Evolutionary conservation across 345 rosid species (phyloP).

Genomic region (Populus alba): DNA sequence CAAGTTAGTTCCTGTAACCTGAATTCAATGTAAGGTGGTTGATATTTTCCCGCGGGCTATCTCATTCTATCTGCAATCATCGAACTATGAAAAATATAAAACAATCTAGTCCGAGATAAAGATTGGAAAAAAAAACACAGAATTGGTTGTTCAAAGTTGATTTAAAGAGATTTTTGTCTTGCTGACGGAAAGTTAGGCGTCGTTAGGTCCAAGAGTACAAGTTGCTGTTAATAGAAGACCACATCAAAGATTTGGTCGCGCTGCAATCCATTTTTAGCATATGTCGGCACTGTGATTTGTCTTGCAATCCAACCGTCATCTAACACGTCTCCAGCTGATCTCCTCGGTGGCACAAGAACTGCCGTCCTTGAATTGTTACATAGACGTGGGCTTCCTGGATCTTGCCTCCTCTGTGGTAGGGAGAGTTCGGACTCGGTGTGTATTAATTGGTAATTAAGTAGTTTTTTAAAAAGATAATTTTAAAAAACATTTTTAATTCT

Average conservation of each 20-base stretch:
- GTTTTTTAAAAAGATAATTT: no score
- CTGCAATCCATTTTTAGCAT: background rate
- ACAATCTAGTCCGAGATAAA: background rate
- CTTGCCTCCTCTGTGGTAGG: background rate
- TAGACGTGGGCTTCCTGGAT: constrained; percentile 13
- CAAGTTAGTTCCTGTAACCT: no score
- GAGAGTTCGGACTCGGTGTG: background rate
- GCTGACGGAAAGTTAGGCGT: constrained; percentile 2
- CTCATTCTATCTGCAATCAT: background rate
- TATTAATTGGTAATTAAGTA: no score
- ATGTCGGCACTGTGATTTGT: no score
- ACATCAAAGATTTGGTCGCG: background rate
- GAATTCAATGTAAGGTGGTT: no score
- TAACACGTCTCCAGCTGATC: background rate
- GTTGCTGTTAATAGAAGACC: background rate
- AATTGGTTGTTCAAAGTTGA: background rate
- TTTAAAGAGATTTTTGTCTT: background rate
- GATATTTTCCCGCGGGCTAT: background rate
- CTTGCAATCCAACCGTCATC: background rate
- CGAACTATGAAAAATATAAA: background rate
- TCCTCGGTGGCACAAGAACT: background rate
- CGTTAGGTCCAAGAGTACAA: constrained; percentile 4
- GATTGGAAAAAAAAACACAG: background rate
- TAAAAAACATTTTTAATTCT: no score
- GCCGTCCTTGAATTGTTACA: background rate